Evolutionary conservation across 176 grass and related monocot species (phyloP), one percentile per base, ranked within the genome.

Genomic region (Lolium perenne): DNA sequence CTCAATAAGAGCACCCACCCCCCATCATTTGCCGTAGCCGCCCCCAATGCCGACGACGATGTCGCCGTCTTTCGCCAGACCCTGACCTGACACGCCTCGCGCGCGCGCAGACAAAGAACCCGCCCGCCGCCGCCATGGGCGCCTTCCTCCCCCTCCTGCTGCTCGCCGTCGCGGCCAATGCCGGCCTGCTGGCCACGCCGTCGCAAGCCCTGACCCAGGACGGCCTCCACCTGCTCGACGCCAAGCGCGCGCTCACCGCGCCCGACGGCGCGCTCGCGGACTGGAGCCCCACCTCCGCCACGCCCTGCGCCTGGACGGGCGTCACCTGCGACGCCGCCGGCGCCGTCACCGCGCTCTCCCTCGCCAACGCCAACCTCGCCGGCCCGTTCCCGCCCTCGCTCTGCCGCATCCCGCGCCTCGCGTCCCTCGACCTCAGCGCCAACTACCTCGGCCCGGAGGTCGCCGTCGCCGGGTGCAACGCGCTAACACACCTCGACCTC

Each of bases 371-470:
- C 55, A 66, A 79, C 78, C 84, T 98, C 60, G 13, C 4, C 13
- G 88, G 93, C 2, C 50, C 96, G 18, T 98, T 98, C 84, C 96
- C 96, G 5, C n/a, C 82, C 21, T 86, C 88, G 41, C 70, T 98
- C 11, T 98, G 96, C 84, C 90, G 80, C 56, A 56, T 98, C 22
- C 84, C 93, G 15, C 62, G 59, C 41, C 93, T 98, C 10, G 48
- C 55, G 55, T 66, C 20, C 80, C 4, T 98, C 86, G 43, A 85
- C 77, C 93, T 98, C 18, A 79, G 21, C 55, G 3, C 0, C 0
- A 98, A 98, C 88, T 98, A 85, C 91, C 87, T 98, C 85, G 94
- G 94, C 23, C 90, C 93, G 25, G 80, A 87, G 51, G 87, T 94
- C 47, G 25, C 46, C 45, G 0, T 90, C 72, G 65, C 10, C 3